Evolutionary conservation across 106 monocot species (phyloP), one percentile per base, ranked within the genome.

Genomic region (Apostasia shenzhenica): DNA sequence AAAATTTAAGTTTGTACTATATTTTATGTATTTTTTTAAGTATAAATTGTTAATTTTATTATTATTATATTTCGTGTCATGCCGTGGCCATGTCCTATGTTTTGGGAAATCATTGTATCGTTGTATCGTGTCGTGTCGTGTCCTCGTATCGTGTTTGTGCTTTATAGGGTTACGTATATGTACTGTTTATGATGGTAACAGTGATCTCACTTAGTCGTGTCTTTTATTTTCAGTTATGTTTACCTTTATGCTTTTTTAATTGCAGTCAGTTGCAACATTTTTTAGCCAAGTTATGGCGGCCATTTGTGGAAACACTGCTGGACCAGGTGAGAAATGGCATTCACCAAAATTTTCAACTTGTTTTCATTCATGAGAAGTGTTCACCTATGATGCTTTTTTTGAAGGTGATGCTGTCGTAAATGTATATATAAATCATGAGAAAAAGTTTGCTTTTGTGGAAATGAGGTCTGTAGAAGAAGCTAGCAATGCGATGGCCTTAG

Each of bases 381-480:
- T 26, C 45, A 12, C 62, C 58, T 48, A 12, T 66, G 14, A 45
- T 42, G 40, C 42, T 45, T 11, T 70, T 38, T 45, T 66, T 82
- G 59, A 49, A 94, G 94, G 95, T 75, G 95, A 95, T 84, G 95
- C 95, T 78, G 95, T 95, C 49, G 82, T 95, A 56, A 95, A 95
- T 76, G 95, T 95, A 5, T 95, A 95, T 67, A 95, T 95, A 75
- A 95, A 95, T 57, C 95, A 95, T 80, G 95, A 95, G 57, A 95
- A 95, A 79, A 95, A 95, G 68, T 95, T 95, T 78, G 95, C 95
- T 49, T 95, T 95, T 67, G 95, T 95, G 67, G 95, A 95, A 74
- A 95, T 95, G 95, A 81, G 95, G 54, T 95, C 95, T 46, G 95
- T 95, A 42, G 95, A 95, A 80, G 95, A 95, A 80, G 95, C 95